Percentiles rank a stretch among this genome's conserved stretches.
phyloP scores from a whole-genome alignment of 73 alveolate species.

The Tetrahymena malaccensis region DNA sequence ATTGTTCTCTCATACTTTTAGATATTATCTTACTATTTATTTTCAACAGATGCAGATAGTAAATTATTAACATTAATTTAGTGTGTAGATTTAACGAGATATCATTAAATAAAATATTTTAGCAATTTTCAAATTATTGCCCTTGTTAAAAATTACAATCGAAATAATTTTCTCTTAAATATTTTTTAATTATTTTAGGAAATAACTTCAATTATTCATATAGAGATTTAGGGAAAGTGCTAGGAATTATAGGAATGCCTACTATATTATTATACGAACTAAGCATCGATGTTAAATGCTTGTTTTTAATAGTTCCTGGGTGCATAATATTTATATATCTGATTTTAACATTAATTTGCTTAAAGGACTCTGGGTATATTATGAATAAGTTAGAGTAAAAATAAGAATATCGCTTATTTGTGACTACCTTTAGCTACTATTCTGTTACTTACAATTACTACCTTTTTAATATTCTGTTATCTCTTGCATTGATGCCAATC shows the following conservation, averaged over 20 bases:
- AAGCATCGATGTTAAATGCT: neutral
- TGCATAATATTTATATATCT: neutral
- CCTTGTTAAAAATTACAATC: too few relatives aligned
- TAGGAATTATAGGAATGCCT: neutral
- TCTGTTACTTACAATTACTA: neutral
- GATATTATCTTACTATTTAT: neutral
- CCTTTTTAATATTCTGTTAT: neutral
- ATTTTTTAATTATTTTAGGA: neutral
- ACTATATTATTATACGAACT: neutral
- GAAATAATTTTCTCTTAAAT: too few relatives aligned
- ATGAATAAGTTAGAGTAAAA: neutral
- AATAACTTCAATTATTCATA: neutral
- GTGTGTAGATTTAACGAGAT: too few relatives aligned
- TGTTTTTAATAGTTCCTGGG: neutral
- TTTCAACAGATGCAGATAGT: neutral
- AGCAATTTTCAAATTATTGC: neutral
- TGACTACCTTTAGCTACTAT: neutral
- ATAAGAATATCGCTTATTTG: neutral
- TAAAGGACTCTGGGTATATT: neutral
- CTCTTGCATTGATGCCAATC: neutral
- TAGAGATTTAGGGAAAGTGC: neutral
- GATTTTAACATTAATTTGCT: neutral
- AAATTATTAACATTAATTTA: neutral
- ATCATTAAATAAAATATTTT: too few relatives aligned
- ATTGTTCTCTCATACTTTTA: neutral